Base-by-base conservation (phyloP, 2,329 filamentous ascomycete genomes). In the Albifimbria verrucaria region DNA sequence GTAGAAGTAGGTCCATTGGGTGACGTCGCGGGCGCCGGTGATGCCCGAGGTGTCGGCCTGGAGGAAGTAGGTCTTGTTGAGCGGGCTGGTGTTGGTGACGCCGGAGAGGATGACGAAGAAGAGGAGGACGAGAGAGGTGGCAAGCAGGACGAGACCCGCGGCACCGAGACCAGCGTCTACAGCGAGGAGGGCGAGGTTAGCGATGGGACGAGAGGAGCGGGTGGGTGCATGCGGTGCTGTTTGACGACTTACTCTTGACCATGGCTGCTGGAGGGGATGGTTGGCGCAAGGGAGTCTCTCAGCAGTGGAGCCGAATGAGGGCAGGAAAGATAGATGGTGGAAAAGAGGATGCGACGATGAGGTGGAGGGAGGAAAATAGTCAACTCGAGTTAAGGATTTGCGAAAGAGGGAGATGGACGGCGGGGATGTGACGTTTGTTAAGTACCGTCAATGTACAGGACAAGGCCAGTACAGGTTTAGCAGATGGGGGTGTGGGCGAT, bases 1-100 rank as follows among this genome's bases (percentile, higher is more conserved):
- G 69, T 89, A 87, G 78, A 95, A 94, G 74, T 88, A 96, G 32
- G 92, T 95, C 93, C 93, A 97, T 74, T 93, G 86, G 12, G 90
- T 87, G 18, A 80, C 62, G 49, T 77, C 57, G 50, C 86, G 82
- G 12, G 90, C 87, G 47, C 86, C 86, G 3, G 81, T 76, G 65
- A 96, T 92, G 65, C 79, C 83, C 26, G 74, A 76, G 1, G 92
- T 96, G 66, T 89, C 81, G 63, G 90, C 90, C 66, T 88, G 79
- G 26, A 97, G 83, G 77, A 97, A 96, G 73, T 91, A 97, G 59
- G 92, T 91, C 54, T 85, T 75, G 69, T 88, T 83, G 52, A 95
- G 76, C 2, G 82, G 82, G 7, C 75, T 66, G n/a, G 68, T 68
- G 55, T 68, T 57, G n/a, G 72, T 72, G 46, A 83, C 68, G 54